Evolutionary conservation across 768 basidiomycete species (phyloP), one percentile per base, ranked within the genome.

Genomic region (Mycena albidolilacea): DNA sequence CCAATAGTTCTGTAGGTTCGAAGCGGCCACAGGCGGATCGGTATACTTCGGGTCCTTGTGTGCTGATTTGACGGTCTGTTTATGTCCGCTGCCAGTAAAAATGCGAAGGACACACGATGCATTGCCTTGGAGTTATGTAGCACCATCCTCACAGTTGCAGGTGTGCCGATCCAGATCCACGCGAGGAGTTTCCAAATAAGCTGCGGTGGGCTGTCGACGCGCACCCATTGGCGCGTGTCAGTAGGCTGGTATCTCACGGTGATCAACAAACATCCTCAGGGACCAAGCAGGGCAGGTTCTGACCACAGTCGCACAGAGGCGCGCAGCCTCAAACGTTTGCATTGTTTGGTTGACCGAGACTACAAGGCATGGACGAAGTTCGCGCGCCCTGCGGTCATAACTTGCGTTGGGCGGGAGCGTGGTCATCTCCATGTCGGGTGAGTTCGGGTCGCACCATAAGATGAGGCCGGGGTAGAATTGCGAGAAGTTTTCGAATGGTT

Each of bases 401-500:
- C 21, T 10, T 37, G 41, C 37, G 15, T 62, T 59, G 6, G 63
- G 63, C 1, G 63, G 63, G 3, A 72, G 48, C 35, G 71, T 72
- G 12, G 71, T 70, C 5, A 58, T 7, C 19, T 66, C 74, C 52
- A 69, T 65, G 6, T 75, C 71, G 37, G 48, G 63, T 41, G 55
- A 66, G 48, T 60, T 48, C 10, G 71, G 71, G 52, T 75, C 74
- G 48, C 74, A 75, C 74, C 74, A 75, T 10, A 75, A n/a, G 37
- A 75, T 85, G 82, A 84, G 83, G 78, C 55, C 74, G 7, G 74
- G 52, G 17, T 66, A 64, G 59, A 72, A 75, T 46, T 75, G 67
- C 17, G 38, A 46, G 14, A 23, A n/a, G 57, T 71, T 52, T 30
- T 65, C 64, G 38, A 75, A 75, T 1, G 74, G 74, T 17, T 41